Base-by-base conservation (phyloP, 208 protist species). In the Sergeia podlipaevii region DNA sequence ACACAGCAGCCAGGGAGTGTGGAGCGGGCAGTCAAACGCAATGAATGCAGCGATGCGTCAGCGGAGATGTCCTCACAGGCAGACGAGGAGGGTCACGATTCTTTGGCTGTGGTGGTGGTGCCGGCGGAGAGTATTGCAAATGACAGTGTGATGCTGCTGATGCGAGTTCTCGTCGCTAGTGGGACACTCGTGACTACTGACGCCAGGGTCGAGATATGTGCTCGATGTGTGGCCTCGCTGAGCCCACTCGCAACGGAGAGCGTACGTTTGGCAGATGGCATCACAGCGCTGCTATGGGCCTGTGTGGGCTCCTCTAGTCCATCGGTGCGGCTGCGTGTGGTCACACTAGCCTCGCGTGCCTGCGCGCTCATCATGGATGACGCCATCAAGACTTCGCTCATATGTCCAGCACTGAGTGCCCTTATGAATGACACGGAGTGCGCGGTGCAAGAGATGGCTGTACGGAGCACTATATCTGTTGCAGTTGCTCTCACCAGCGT, bases 401-500 rank as follows among this genome's bases (percentile, higher is more conserved):
- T 89, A 18, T 66, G 74, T 49, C 70, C 77, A 44, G 65, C 77
- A 1, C 65, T 89, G 3, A 18, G 70, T 24, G 49, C 52, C 0
- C 62, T 89, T 10, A 73, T 89, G 17, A 69, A 68, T 44, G 77
- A 89, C 56, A 17, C 10, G 30, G 51, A 60, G n/a, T 65, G 66
- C 38, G 27, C 32, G 7, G 81, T 89, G 57, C 68, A 77, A 39
- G 81, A 85, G 49, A 65, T 69, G 2, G 74, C 81, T 7, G 55
- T 89, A 48, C 67, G 66, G 43, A 72, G 59, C 17, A 45, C 77
- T 1, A 18, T 89, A 11, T 74, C 70, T 18, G 66, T 72, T 20
- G 66, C 68, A 10, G 64, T 51, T 11, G 55, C 46, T 21, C 33
- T 83, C 5, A 72, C 61, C 10, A 74, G 65, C 21, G 54, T 74